Evolutionary conservation across 106 monocot genomes (phyloP), one percentile per base, ranked within the genome.

Genomic region (Dendrobium catenatum): DNA sequence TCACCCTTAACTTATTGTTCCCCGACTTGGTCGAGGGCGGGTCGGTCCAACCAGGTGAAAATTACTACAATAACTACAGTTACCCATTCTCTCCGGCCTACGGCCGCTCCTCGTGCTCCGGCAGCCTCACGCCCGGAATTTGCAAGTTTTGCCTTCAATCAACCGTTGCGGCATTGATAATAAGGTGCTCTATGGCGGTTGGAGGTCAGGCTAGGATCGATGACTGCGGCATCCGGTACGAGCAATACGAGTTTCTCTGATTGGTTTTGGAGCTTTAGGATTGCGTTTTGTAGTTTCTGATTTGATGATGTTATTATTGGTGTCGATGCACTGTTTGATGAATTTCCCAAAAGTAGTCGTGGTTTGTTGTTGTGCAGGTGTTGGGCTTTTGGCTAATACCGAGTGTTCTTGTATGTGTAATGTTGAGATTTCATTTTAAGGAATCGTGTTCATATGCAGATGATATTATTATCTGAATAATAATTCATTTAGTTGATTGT

Each of bases 1-100:
- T 31, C 10, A 82, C 66, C 66, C 46, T 77, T 5, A 59, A 77
- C 11, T 77, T 47, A 19, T 77, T 82, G 29, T 44, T 77, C 77
- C 1, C 22, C 59, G 82, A 77, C 68, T 76, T 77, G 41, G 37
- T 47, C 27, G 47, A 16, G 20, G 42, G 33, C 75, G 68, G 76
- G 33, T 67, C 82, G 2, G 18, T 49, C 8, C 48, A 48, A 22
- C 46, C 27, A 4, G 64, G 77, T 18, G 18, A 75, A n/a, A 59
- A 77, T 64, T 82, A 77, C 82, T 48, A 82, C 77, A 49, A 68
- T 31, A 1, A 31, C 31, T 1, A 29, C 29, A 1, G 0, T 29
- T 1, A 1, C 0, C 29, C 0, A 31, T 31, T 31, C 77, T 77
- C 77, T 76, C 68, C 82, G 49, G 82, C 82, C 48, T 77, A 75